These are phyloP conservation scores for Neurospora terricola DNA, from an alignment of 495 filamentous ascomycete species.

Conservation along the genomic window DNA sequence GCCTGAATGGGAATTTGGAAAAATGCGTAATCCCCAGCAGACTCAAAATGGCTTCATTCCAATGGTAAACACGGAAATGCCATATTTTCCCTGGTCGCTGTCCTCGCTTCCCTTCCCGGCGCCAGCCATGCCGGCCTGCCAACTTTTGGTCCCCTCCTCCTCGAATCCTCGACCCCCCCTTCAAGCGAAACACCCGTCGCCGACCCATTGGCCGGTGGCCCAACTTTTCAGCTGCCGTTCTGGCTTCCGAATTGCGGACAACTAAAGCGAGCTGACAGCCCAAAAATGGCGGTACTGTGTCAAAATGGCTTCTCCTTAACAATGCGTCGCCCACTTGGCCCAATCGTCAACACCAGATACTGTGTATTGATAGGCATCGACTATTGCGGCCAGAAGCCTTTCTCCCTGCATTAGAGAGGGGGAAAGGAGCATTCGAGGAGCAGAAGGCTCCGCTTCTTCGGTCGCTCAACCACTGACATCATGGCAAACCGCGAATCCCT, in stretches of 20 bases:
- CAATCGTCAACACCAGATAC: neutral
- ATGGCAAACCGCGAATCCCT: conserved; percentile 8
- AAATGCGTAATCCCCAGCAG: neutral
- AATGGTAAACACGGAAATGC: conserved; percentile 10
- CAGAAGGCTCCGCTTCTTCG: neutral
- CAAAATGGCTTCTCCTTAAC: neutral
- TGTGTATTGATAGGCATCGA: neutral
- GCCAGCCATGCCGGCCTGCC: conserved; percentile 8
- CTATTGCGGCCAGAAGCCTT: neutral
- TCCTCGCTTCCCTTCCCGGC: neutral
- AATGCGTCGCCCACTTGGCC: neutral
- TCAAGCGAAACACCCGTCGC: neutral
- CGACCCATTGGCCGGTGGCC: neutral
- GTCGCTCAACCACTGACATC: conserved; percentile 22
- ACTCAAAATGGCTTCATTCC: conserved; percentile 7
- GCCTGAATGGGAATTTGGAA: conserved; percentile 2
- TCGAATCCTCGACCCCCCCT: neutral
- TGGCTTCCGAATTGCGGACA: neutral
- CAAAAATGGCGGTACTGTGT: neutral
- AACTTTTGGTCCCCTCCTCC: conserved; percentile 7
- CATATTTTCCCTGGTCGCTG: conserved; percentile 1
- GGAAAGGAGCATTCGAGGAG: neutral
- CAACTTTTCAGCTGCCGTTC: neutral
- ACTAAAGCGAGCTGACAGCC: neutral
- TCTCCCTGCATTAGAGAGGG: conserved; percentile 1